phyloP scores from a whole-genome alignment of 1,139 yeast species.

The Blastobotrys serpentis region DNA sequence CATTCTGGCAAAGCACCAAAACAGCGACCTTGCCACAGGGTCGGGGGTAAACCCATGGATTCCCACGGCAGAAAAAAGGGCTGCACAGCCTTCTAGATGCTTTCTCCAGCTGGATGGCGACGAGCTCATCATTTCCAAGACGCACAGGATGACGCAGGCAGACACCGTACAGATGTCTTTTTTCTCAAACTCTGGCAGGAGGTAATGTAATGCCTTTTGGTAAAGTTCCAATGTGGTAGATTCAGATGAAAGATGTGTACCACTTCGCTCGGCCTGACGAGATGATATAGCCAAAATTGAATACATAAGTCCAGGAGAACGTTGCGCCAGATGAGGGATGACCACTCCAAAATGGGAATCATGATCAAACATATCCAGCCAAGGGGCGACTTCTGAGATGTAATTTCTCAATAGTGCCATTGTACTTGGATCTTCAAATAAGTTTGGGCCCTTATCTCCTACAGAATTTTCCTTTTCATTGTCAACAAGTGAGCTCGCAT shows the following conservation, averaged over 20 bases:
- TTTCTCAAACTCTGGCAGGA: conserved; percentile 38
- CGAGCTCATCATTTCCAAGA: conserved; percentile 41
- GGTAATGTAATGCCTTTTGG: conserved; percentile 34
- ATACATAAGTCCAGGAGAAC: conserved; percentile 31
- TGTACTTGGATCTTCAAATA: conserved; percentile 26
- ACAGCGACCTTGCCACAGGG: conserved; percentile 15
- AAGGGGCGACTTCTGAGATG: conserved; percentile 40
- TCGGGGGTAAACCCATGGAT: conserved; percentile 41
- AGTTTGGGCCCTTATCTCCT: neutral
- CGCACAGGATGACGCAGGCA: conserved; percentile 40
- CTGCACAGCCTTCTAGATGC: conserved; percentile 44
- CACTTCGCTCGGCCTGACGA: conserved; percentile 35
- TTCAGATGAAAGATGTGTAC: conserved; percentile 24
- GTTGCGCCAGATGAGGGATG: conserved; percentile 33
- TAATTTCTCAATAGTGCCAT: conserved; percentile 33
- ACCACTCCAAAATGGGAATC: conserved; percentile 36
- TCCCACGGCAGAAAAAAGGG: conserved; percentile 40
- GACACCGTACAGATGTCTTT: conserved; percentile 32
- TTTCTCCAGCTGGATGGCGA: conserved; percentile 42
- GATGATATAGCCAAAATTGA: conserved; percentile 39
- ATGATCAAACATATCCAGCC: conserved; percentile 42
- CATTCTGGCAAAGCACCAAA: conserved; percentile 14
- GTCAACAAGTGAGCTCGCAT: conserved; percentile 3
- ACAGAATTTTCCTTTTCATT: neutral
- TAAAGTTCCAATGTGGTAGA: conserved; percentile 31